Evolutionary conservation across 2,329 filamentous ascomycete genomes (phyloP).

Genomic region (Dothidotthia symphoricarpi): DNA sequence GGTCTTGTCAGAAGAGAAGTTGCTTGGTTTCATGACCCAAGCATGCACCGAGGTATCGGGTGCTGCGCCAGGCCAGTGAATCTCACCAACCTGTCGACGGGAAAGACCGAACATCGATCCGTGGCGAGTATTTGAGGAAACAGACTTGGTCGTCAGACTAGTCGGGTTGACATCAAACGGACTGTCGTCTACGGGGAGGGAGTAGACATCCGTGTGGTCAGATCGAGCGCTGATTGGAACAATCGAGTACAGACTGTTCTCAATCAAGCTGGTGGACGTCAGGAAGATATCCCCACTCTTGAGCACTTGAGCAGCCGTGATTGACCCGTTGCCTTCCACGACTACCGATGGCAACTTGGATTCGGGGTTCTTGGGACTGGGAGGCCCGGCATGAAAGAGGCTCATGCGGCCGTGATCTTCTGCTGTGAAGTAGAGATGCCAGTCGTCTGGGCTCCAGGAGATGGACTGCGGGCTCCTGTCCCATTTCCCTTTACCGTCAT

Average conservation of each 20-base stretch:
- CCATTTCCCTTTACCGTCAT: constrained; percentile 62
- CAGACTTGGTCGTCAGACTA: constrained; percentile 23
- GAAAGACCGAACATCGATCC: constrained; percentile 68
- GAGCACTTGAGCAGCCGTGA: constrained; percentile 53
- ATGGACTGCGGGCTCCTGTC: constrained; percentile 54
- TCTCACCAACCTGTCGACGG: constrained; percentile 61
- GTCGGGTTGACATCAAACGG: constrained; percentile 28
- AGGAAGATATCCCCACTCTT: constrained; percentile 58
- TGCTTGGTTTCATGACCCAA: constrained; percentile 61
- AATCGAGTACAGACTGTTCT: constrained; percentile 68
- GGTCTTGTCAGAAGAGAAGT: constrained; percentile 67
- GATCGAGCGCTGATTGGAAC: constrained; percentile 41
- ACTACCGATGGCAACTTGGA: constrained; percentile 27
- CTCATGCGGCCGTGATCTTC: constrained; percentile 69
- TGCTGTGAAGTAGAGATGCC: constrained; percentile 67
- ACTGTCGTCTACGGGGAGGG: constrained; percentile 20
- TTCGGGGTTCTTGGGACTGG: constrained; percentile 10
- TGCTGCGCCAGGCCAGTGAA: constrained; percentile 67
- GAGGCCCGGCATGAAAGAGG: constrained; percentile 44
- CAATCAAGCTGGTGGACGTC: constrained; percentile 66
- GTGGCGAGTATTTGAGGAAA: constrained; percentile 65
- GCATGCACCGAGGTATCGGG: constrained; percentile 64
- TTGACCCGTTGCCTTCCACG: constrained; percentile 34
- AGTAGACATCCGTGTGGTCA: constrained; percentile 15
- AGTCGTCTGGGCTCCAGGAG: constrained; percentile 54